phyloP scores from a whole-genome alignment of 805 yeast species.

The Candida michaelii region DNA sequence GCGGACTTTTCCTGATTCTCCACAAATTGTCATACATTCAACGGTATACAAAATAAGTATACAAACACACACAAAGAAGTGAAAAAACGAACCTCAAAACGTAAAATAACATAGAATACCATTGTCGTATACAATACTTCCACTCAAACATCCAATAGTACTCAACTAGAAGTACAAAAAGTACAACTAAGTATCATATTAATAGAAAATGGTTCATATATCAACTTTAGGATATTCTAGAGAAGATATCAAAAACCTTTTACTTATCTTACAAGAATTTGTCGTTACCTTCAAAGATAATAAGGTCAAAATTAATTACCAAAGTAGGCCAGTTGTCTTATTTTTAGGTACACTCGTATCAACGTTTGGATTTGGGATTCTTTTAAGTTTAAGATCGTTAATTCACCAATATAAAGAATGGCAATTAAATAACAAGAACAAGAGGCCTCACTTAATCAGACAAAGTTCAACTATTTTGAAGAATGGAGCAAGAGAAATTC shows the following conservation, averaged over 20 bases:
- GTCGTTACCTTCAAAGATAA: conserved; percentile 35
- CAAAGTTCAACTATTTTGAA: conserved; percentile 43
- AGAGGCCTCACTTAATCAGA: conserved; percentile 38
- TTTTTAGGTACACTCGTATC: conserved; percentile 40
- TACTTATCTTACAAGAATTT: conserved; percentile 36
- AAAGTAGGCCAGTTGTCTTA: conserved; percentile 41
- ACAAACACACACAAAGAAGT: not conserved
- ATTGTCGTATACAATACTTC: no score
- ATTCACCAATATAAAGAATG: conserved; percentile 32
- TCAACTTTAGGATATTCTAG: conserved; percentile 33
- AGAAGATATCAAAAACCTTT: conserved; percentile 34
- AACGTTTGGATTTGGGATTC: conserved; percentile 41
- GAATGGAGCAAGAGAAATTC: conserved; percentile 47
- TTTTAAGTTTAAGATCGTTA: conserved; percentile 30
- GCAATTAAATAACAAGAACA: conserved; percentile 21
- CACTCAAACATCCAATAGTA: no score
- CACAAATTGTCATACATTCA: conserved; percentile 4
- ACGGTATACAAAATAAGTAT: not conserved
- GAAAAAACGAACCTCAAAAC: no score
- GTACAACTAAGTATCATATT: not conserved
- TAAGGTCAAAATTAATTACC: conserved; percentile 39
- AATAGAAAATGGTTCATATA: conserved; percentile 32
- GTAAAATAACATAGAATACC: no score
- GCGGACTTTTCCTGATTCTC: conserved; percentile 7
- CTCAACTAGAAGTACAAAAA: no score